Percentiles rank a stretch among this genome's conserved stretches.
phyloP scores from a whole-genome alignment of 139 green algal species.

The Astrephomene gubernaculifera region DNA sequence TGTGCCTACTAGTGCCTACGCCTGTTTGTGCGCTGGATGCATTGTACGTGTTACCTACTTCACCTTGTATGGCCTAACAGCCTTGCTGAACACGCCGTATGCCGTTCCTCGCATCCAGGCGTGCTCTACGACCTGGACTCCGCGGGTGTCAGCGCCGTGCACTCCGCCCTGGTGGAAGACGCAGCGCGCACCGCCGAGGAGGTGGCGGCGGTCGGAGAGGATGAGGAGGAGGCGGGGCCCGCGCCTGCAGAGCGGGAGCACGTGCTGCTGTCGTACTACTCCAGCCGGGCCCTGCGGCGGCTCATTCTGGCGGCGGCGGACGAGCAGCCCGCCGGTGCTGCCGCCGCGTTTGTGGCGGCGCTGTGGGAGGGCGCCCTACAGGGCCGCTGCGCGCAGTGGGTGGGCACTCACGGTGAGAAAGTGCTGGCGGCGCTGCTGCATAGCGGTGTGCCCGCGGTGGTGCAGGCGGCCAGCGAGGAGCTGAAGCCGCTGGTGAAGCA shows the following conservation, averaged over 20 bases:
- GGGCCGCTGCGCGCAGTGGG: constrained; percentile 64
- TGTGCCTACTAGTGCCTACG: no score
- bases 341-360: constrained; percentile 43
- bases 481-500: constrained; percentile 26
- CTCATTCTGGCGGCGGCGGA: constrained; percentile 61
- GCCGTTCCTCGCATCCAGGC: not conserved
- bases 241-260: constrained; percentile 34
- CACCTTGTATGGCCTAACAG: no score
- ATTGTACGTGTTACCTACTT: no score
- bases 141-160: constrained; percentile 61
- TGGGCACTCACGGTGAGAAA: constrained; percentile 77
- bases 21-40: no score
- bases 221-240: constrained; percentile 2
- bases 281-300: constrained; percentile 68
- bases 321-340: constrained; percentile 6
- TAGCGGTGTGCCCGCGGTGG: constrained; percentile 52
- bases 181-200: constrained; percentile 7
- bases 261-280: constrained; percentile 71
- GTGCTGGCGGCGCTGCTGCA: constrained; percentile 71
- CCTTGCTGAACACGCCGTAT: no score
- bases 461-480: constrained; percentile 38
- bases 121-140: constrained; percentile 61
- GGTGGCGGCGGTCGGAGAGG: not conserved
- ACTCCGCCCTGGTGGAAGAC: constrained; percentile 64
- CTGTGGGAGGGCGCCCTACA: constrained; percentile 64